phyloP scores from a whole-genome alignment of 768 basidiomycete genomes.

The Tulasnella calospora region DNA sequence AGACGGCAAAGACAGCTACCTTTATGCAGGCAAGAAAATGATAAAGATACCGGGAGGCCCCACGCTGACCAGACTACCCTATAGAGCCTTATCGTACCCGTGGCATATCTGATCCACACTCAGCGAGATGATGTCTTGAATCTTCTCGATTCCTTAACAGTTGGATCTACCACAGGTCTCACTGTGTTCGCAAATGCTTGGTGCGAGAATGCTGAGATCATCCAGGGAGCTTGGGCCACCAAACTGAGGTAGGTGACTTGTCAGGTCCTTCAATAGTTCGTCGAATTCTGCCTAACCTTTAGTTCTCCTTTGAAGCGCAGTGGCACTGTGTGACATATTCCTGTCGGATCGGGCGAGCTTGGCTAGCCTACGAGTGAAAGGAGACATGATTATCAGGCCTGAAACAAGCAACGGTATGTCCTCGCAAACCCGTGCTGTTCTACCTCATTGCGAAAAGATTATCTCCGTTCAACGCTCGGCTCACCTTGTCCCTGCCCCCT shows the following conservation, averaged over 20 bases:
- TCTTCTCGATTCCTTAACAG: slow-evolving; percentile 63
- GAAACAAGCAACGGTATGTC: slow-evolving; percentile 75
- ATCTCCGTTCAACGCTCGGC: slow-evolving; percentile 17
- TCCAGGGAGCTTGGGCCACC: slow-evolving; percentile 92
- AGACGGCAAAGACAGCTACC: slow-evolving; percentile 79
- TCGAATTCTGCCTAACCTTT: background rate
- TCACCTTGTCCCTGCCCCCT: background rate
- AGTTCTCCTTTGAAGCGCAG: slow-evolving; percentile 43
- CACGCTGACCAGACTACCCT: background rate
- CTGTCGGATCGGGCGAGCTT: slow-evolving; percentile 60
- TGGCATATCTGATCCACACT: slow-evolving; percentile 86
- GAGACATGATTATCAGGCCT: slow-evolving; percentile 80
- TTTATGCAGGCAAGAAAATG: slow-evolving; percentile 67
- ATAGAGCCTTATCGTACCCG: slow-evolving; percentile 85
- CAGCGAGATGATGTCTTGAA: slow-evolving; percentile 75
- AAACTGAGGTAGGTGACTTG: slow-evolving; percentile 53
- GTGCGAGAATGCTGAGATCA: slow-evolving; percentile 91
- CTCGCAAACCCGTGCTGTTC: slow-evolving; percentile 21
- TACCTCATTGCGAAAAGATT: background rate
- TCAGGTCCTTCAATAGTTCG: background rate
- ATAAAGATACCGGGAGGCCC: background rate
- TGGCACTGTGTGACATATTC: slow-evolving; percentile 76
- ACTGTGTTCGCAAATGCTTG: slow-evolving; percentile 86
- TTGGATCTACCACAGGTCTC: slow-evolving; percentile 59
- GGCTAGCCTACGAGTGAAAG: slow-evolving; percentile 71